Evolutionary conservation across 2,329 filamentous ascomycete genomes (phyloP).

Genomic region (Colletotrichum australisinense): DNA sequence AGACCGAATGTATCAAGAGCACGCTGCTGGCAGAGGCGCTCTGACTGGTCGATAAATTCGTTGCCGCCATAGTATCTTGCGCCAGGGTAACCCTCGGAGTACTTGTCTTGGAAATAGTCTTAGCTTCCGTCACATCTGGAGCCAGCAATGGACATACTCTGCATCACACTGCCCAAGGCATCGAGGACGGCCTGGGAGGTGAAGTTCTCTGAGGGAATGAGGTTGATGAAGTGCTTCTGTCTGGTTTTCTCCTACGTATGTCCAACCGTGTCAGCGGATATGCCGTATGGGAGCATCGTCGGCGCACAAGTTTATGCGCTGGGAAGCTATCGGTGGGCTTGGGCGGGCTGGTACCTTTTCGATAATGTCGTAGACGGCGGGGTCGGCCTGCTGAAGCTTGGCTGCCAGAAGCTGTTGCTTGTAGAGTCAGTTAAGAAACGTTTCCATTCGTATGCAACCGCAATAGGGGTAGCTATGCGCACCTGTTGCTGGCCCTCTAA

Average conservation of each 20-base stretch:
- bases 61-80: slow-evolving; percentile 97
- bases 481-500: slow-evolving; percentile 72
- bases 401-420: slow-evolving; percentile 78
- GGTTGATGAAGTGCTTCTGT: slow-evolving; percentile 98
- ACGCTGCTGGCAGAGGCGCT: slow-evolving; percentile 89
- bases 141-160: slow-evolving; percentile 70
- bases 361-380: slow-evolving; percentile 87
- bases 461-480: slow-evolving; percentile 40
- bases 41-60: slow-evolving; percentile 92
- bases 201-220: slow-evolving; percentile 96
- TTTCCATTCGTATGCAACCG: neutral
- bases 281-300: neutral
- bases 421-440: neutral
- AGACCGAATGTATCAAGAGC: slow-evolving; percentile 90
- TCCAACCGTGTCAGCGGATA: neutral
- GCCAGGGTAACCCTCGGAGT: slow-evolving; percentile 97
- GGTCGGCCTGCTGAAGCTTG: slow-evolving; percentile 85
- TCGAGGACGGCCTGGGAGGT: slow-evolving; percentile 93
- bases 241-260: slow-evolving; percentile 84
- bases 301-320: neutral
- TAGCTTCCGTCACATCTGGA: slow-evolving; percentile 36
- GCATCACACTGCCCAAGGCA: slow-evolving; percentile 93
- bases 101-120: slow-evolving; percentile 77
- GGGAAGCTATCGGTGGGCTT: neutral
- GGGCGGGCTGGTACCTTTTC: slow-evolving; percentile 74